Base-by-base conservation (phyloP, 1,284 basidiomycete species). In the Ustilago cynodontis region DNA sequence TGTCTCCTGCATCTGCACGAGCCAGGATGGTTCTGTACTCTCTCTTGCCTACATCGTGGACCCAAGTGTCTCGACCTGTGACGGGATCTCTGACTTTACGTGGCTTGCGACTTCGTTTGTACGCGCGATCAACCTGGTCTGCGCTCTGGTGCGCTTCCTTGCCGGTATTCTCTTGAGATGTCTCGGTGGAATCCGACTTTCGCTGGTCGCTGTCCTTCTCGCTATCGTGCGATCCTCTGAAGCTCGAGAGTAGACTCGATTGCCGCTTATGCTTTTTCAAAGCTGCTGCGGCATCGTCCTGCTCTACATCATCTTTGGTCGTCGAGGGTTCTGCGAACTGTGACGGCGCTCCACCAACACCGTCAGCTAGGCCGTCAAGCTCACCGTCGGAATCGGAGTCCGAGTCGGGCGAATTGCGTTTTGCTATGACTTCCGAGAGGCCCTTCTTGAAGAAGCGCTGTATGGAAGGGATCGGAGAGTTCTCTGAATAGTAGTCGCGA, bases 391-490 rank as follows among this genome's bases (percentile, higher is more conserved):
- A 14, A 14, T 71, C 77, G 16, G 67, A 64, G 20, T 79, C 77
- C 1, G 68, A 71, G 22, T 65, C 71, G 28, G 51, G 28, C n/a
- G 13, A 26, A 11, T 65, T 59, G 53, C 64, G 60, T 56, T 66
- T 72, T 2, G 70, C 59, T 26, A 78, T 50, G 39, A 78, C 68
- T 28, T 79, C 72, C 2, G 59, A 45, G 5, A 76, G 29, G 9
- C 76, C 77, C 51, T 66, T 69, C 35, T 72, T 62, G 52, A 78
- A 68, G 57, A 77, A 80, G 2, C 78, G 37, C 56, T 80, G 75
- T 22, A 80, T 65, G 20, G 69, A 70, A 11, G 78, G 78, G 28
- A 80, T 70, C 18, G 78, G 78, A 18, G 61, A 60, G 31, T 49
- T 49, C 24, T 69, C 61, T 7, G 59, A 64, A 50, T 78, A 80